Evolutionary conservation across 148 eudicot genomes (phyloP).

Genomic region (Dianthus caryophyllus): DNA sequence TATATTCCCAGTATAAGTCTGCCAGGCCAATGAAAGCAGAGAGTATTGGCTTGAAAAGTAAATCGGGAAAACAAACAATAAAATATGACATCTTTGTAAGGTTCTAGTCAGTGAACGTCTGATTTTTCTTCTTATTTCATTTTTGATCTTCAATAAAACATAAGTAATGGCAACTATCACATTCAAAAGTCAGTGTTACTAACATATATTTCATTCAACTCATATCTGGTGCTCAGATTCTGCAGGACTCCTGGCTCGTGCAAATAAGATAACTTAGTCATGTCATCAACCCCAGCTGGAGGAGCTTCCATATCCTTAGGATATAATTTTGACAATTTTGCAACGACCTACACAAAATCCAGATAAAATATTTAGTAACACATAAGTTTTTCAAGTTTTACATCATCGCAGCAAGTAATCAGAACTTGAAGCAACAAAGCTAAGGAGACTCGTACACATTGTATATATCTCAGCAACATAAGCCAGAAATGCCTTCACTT

Average conservation of each 20-base stretch:
- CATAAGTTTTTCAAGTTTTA: background rate
- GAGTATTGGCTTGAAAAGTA: slow-evolving; percentile 10
- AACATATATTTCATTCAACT: slow-evolving; percentile 95
- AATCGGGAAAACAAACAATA: background rate
- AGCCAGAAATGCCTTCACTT: background rate
- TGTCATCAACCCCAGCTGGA: slow-evolving; percentile 96
- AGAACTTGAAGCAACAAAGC: slow-evolving; percentile 1
- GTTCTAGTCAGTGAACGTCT: background rate
- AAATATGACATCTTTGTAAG: background rate
- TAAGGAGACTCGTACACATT: background rate
- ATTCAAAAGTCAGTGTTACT: slow-evolving; percentile 19
- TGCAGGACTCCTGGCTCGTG: slow-evolving; percentile 96
- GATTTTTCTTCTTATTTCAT: background rate
- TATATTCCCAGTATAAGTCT: slow-evolving; percentile 98
- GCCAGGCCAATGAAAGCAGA: slow-evolving; percentile 24
- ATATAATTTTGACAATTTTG: slow-evolving; percentile 67
- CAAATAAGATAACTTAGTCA: slow-evolving; percentile 93
- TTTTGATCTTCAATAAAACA: background rate
- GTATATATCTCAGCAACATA: background rate
- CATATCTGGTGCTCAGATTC: slow-evolving; percentile 83
- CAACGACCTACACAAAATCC: slow-evolving; percentile 47
- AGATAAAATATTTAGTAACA: background rate
- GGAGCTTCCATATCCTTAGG: slow-evolving; percentile 98
- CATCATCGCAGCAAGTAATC: background rate
- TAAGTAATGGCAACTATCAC: background rate